Conservation (phyloP, 305 asterid species). For the Rubia occidens region DNA sequence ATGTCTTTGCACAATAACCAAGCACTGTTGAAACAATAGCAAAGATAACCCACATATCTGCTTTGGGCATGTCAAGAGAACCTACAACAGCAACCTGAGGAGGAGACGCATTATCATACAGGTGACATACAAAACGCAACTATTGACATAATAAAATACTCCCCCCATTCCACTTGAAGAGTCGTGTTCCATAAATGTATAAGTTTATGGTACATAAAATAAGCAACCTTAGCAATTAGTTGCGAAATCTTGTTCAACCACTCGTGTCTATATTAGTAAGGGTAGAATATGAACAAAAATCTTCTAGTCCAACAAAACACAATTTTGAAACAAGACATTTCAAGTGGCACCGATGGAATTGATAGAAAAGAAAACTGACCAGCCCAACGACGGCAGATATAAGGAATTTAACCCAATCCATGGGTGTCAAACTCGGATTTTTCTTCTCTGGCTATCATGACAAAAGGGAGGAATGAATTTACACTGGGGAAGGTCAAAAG, state of each 20-base stretch:
- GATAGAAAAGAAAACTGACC: conserved; percentile 44
- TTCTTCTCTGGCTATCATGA: conserved; percentile 85
- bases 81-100: conserved; percentile 92
- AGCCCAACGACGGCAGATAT: conserved; percentile 85
- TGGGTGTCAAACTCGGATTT: conserved; percentile 90
- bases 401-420: conserved; percentile 98
- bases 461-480: conserved; percentile 17
- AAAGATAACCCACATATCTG: conserved; percentile 92
- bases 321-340: neutral
- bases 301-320: neutral
- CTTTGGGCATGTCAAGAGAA: conserved; percentile 91
- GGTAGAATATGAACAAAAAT: no score
- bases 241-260: neutral
- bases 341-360: neutral
- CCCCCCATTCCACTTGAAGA: neutral
- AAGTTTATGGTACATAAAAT: neutral
- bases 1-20: conserved; percentile 94
- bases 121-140: neutral
- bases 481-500: neutral
- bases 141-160: neutral
- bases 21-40: conserved; percentile 88
- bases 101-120: neutral
- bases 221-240: neutral
- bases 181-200: neutral
- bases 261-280: neutral